phyloP scores from a whole-genome alignment of 192 early-diverging fungal species.

The Coemansia aciculifera region DNA sequence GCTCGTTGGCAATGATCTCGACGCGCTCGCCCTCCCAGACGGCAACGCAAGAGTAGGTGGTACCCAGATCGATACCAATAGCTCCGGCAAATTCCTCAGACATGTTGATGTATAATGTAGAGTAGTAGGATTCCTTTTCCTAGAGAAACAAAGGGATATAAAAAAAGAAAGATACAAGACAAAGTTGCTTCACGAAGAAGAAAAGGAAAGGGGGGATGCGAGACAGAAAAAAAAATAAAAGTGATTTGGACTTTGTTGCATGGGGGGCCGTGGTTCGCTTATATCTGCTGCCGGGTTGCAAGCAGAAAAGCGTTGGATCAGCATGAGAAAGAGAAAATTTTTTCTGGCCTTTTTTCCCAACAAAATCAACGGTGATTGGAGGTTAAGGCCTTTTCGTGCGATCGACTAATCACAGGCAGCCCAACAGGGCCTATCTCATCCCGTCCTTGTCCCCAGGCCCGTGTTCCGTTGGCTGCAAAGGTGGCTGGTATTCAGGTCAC shows the following conservation, averaged over 20 bases:
- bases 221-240: background rate
- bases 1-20: conserved; percentile 84
- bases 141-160: conserved; percentile 6
- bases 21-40: conserved; percentile 63
- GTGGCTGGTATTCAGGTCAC: background rate
- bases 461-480: background rate
- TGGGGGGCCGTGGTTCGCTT: conserved; percentile 5
- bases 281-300: too few species aligned
- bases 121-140: background rate
- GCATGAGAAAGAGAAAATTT: conserved; percentile 20
- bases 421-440: background rate
- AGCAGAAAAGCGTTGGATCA: too few species aligned
- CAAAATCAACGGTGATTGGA: conserved; percentile 13
- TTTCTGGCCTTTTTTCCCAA: conserved; percentile 25
- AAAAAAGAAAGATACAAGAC: conserved; percentile 11
- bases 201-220: background rate
- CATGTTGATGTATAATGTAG: conserved; percentile 19
- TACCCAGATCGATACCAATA: conserved; percentile 97
- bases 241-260: conserved; percentile 1
- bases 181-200: background rate
- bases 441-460: background rate
- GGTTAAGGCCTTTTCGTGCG: background rate
- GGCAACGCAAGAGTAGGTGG: conserved; percentile 93
- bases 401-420: conserved; percentile 1
- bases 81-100: conserved; percentile 60